Evolutionary conservation across 768 basidiomycete genomes (phyloP), one percentile per base, ranked within the genome.

Genomic region (Termitomyces sp.): DNA sequence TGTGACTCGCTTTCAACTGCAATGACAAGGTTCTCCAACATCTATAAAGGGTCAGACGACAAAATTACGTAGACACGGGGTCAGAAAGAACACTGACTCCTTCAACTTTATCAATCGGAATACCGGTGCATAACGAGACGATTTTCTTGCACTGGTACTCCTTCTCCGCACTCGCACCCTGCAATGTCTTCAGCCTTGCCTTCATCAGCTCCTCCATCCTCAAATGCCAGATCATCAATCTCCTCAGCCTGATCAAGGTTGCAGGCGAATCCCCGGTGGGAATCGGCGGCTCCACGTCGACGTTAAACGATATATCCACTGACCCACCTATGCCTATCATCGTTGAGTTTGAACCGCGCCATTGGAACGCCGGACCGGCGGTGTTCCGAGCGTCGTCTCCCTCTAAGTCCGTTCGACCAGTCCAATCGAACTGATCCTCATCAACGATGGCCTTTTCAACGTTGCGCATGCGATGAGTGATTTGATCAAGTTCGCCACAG

Each of bases 81-180:
- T 40, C n/a, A 33, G 4, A 22, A 14, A 12, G 54, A 35, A 30
- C 0, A 81, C 88, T 79, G 69, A 95, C 94, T 67, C 86, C 86
- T 70, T 97, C 96, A 53, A 98, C 89, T 70, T 88, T 86, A 65
- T 96, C 93, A 46, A 90, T 79, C 2, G 90, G 84, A 48, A 94
- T 86, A 22, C 90, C 90, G 4, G 92, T 90, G 69, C 92, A 95
- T 43, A 94, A 75, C 14, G 93, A 86, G 26, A 99, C 87, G 59
- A 98, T 87, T 74, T 86, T 94, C 73, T 90, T 88, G 75, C 92
- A 96, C 71, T 94, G 88, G 65, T 89, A 87, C 68, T 94, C 91
- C 73, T 90, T 93, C 73, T 94, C 92, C 18, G 88, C 88, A 64
- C 87, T 88, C 32, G 87, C 86, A 46, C 88, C 91, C 63, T 90